A percentile compares a stretch with the other conserved stretches of the same genome.
These are phyloP conservation scores for Rickenella mellea DNA, from an alignment of 768 basidiomycete genomes.

Conservation along the genomic window DNA sequence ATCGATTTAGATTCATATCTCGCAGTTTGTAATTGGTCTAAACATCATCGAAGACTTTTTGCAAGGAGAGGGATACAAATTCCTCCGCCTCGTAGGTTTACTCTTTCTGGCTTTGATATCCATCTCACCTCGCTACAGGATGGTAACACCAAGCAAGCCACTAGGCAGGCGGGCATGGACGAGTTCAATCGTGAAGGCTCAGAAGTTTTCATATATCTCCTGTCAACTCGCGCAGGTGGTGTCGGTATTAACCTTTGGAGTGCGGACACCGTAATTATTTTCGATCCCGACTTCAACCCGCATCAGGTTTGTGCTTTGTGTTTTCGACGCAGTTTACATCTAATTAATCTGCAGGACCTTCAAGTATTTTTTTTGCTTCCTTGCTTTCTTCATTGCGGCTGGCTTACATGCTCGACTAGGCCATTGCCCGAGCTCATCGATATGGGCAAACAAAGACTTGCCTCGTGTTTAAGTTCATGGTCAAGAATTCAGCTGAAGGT, in stretches of 20 bases:
- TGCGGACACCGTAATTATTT: slow-evolving; percentile 89
- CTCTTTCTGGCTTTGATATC: slow-evolving; percentile 6
- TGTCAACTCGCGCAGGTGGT: slow-evolving; percentile 90
- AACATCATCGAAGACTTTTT: slow-evolving; percentile 87
- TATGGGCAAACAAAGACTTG: slow-evolving; percentile 94
- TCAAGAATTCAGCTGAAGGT: slow-evolving; percentile 91
- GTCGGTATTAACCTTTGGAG: slow-evolving; percentile 88
- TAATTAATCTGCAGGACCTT: slow-evolving; percentile 46
- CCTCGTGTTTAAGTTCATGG: slow-evolving; percentile 92
- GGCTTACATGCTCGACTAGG: slow-evolving; percentile 32
- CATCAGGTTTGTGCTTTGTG: slow-evolving; percentile 54
- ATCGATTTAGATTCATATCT: neutral
- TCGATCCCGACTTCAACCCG: slow-evolving; percentile 98
- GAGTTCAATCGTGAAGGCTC: slow-evolving; percentile 84
- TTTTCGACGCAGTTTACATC: neutral
- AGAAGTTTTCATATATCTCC: slow-evolving; percentile 82
- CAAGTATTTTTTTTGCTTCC: slow-evolving; percentile 48
- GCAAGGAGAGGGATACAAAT: slow-evolving; percentile 69
- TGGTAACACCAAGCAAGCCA: slow-evolving; percentile 74
- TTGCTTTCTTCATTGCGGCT: neutral
- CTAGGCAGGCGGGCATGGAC: slow-evolving; percentile 93
- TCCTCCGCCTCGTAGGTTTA: slow-evolving; percentile 57
- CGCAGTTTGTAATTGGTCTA: slow-evolving; percentile 79
- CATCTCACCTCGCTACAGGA: slow-evolving; percentile 42
- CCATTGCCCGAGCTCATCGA: slow-evolving; percentile 89